phyloP scores from a whole-genome alignment of 495 filamentous ascomycete species.

The Recurvomyces mirabilis region DNA sequence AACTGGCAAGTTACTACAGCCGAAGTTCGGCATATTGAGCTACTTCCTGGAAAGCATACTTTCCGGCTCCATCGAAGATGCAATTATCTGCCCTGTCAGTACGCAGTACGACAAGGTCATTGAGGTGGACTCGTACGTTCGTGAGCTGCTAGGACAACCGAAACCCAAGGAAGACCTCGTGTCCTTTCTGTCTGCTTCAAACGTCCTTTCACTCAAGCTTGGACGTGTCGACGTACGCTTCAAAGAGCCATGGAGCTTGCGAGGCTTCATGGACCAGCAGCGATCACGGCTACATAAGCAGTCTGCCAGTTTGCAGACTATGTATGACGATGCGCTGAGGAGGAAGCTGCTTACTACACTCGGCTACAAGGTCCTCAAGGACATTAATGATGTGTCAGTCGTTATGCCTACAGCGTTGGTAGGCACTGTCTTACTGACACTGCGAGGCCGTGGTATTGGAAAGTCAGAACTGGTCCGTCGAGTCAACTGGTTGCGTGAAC shows the following conservation, averaged over 20 bases:
- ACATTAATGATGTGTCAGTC: conserved; percentile 92
- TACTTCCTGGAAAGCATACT: conserved; percentile 85
- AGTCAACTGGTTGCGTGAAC: conserved; percentile 78
- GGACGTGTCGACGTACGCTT: conserved; percentile 92
- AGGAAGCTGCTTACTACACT: conserved; percentile 63
- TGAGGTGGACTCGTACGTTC: conserved; percentile 93
- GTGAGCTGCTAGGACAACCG: conserved; percentile 81
- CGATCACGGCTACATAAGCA: conserved; percentile 36
- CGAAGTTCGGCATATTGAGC: conserved; percentile 91
- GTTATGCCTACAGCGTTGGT: conserved; percentile 96
- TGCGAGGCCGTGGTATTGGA: conserved; percentile 85
- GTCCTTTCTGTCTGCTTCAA: conserved; percentile 79
- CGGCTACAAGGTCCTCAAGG: conserved; percentile 80
- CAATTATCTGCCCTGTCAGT: conserved; percentile 85
- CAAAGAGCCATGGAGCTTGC: conserved; percentile 85
- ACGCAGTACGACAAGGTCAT: conserved; percentile 99
- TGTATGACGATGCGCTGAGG: conserved; percentile 32
- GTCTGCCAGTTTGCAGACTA: conserved; percentile 25
- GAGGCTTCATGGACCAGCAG: conserved; percentile 67
- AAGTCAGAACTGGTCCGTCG: conserved; percentile 73
- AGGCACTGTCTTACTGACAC: conserved; percentile 82
- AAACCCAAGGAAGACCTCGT: conserved; percentile 89
- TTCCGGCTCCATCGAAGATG: conserved; percentile 78
- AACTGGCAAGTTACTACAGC: conserved; percentile 84
- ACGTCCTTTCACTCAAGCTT: conserved; percentile 74